These are phyloP conservation scores for Adiantum capillusveneris DNA, from an alignment of 75 land plant species.

Conservation along the genomic window DNA sequence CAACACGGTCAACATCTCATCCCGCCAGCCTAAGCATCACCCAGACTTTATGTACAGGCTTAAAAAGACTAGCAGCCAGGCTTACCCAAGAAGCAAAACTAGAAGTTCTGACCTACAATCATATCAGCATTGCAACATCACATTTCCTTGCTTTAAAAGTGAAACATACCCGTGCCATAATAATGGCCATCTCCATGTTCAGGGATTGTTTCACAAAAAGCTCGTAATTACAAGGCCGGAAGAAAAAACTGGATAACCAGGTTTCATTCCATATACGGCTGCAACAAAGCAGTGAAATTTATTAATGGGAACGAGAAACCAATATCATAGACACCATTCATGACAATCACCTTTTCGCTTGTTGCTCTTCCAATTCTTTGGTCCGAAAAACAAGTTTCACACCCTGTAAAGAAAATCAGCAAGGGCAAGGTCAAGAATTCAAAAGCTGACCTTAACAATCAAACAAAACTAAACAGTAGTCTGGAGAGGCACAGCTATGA, in stretches of 20 bases:
- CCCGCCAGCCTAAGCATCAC: too few relatives aligned
- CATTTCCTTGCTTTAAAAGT: too few relatives aligned
- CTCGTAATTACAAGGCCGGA: constrained; percentile 95
- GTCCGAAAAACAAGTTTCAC: constrained; percentile 90
- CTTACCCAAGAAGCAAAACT: too few relatives aligned
- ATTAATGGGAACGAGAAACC: background rate
- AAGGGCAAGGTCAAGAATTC: too few relatives aligned
- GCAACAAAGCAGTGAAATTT: constrained; percentile 4
- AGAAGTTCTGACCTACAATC: too few relatives aligned
- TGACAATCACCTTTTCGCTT: constrained; percentile 63
- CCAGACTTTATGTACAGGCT: too few relatives aligned
- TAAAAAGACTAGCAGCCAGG: too few relatives aligned
- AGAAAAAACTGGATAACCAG: constrained; percentile 90
- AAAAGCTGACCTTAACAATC: too few relatives aligned
- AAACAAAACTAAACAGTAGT: too few relatives aligned
- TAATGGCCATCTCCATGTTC: constrained; percentile 99
- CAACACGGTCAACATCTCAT: too few relatives aligned
- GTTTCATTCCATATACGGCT: constrained; percentile 99
- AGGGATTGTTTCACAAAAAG: constrained; percentile 97
- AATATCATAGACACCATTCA: background rate
- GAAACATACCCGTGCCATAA: constrained; percentile 51
- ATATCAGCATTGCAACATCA: background rate
- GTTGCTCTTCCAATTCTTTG: constrained; percentile 83
- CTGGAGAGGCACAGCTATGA: too few relatives aligned
- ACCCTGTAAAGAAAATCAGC: constrained; percentile 41